Evolutionary conservation across 805 yeast genomes (phyloP).

Genomic region (Hanseniaspora guilliermondii): DNA sequence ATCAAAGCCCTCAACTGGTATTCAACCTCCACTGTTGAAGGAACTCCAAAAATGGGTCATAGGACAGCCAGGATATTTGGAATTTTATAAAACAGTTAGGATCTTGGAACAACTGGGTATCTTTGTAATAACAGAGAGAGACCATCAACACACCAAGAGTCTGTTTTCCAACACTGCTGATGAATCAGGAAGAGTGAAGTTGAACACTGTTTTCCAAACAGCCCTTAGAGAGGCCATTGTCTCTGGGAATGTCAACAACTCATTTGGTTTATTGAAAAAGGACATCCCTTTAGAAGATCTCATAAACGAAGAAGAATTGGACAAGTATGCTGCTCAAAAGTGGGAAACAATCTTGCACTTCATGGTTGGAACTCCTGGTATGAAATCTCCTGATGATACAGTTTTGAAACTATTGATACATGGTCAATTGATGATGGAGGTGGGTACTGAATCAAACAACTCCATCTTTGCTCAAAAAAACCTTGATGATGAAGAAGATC

Average conservation of each 20-base stretch:
- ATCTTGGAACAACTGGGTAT: constrained; percentile 66
- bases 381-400: constrained; percentile 61
- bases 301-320: constrained; percentile 23
- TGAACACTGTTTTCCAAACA: constrained; percentile 62
- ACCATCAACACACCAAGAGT: constrained; percentile 13
- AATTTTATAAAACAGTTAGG: constrained; percentile 62
- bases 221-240: constrained; percentile 75
- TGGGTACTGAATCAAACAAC: constrained; percentile 18
- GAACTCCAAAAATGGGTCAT: constrained; percentile 39
- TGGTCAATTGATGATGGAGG: constrained; percentile 78
- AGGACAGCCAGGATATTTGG: constrained; percentile 40
- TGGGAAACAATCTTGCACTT: constrained; percentile 95
- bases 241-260: constrained; percentile 53
- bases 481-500: constrained; percentile 7
- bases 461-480: constrained; percentile 39
- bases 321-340: constrained; percentile 65
- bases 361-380: constrained; percentile 87
- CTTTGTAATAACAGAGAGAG: constrained; percentile 43
- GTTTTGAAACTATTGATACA: constrained; percentile 64
- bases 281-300: constrained; percentile 23
- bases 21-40: constrained; percentile 1
- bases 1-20: background rate
- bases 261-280: constrained; percentile 65
- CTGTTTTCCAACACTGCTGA: constrained; percentile 27
- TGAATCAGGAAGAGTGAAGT: constrained; percentile 27